A percentile compares a stretch with the other conserved stretches of the same genome.
Conservation (phyloP, 768 basidiomycete species). For the Cantharellus cinnabarinus region DNA sequence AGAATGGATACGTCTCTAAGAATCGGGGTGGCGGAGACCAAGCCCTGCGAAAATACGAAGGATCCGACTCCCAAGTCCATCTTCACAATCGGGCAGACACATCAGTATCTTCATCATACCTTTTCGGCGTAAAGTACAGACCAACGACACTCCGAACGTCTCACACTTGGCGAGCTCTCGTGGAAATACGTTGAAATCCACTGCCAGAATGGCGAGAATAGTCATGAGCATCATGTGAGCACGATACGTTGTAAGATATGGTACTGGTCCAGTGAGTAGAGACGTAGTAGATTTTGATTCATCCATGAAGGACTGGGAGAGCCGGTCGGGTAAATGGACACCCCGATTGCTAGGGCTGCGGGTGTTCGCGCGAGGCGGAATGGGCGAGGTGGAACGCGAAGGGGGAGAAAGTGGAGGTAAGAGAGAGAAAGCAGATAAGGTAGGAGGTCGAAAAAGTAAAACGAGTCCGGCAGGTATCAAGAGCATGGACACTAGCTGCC, state of each 20-base stretch:
- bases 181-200: conserved; percentile 89
- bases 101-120: too few relatives aligned
- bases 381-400: conserved; percentile 4
- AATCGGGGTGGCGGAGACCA: conserved; percentile 72
- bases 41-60: conserved; percentile 89
- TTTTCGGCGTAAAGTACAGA: conserved; percentile 18
- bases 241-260: conserved; percentile 71
- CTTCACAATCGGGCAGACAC: conserved; percentile 20
- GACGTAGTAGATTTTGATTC: neutral
- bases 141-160: conserved; percentile 84
- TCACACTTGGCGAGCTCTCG: conserved; percentile 80
- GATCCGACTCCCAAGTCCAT: conserved; percentile 98
- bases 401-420: conserved; percentile 11
- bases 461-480: conserved; percentile 26
- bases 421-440: conserved; percentile 21
- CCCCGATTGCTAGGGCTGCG: neutral
- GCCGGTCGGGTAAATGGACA: neutral
- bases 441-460: conserved; percentile 23
- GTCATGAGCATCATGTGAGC: conserved; percentile 95
- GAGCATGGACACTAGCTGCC: conserved; percentile 29
- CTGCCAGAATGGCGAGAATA: conserved; percentile 73
- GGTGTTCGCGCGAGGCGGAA: neutral
- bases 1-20: conserved; percentile 41
- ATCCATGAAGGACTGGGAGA: neutral
- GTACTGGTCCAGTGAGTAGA: conserved; percentile 23